Evolutionary conservation across 2,329 filamentous ascomycete genomes (phyloP).

Genomic region (Pezicula carpinea): DNA sequence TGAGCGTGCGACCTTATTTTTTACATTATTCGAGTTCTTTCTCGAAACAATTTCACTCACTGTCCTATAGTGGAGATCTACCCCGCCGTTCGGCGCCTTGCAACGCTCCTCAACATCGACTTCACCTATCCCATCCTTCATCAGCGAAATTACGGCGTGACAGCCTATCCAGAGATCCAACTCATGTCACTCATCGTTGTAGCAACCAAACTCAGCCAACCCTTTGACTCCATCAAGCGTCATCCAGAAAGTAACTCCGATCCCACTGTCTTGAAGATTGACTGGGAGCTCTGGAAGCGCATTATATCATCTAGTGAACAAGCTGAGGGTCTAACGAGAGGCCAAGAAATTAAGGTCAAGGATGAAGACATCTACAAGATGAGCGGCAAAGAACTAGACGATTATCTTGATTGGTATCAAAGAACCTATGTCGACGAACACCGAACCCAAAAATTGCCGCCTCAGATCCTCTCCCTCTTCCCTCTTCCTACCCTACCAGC

Average conservation of each 20-base stretch:
- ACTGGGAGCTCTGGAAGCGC: slow-evolving; percentile 68
- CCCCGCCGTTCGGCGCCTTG: slow-evolving; percentile 51
- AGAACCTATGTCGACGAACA: slow-evolving; percentile 52
- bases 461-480: slow-evolving; percentile 31
- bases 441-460: slow-evolving; percentile 32
- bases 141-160: slow-evolving; percentile 36
- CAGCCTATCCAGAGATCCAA: slow-evolving; percentile 69
- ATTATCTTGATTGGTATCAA: slow-evolving; percentile 78
- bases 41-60: slow-evolving; percentile 3
- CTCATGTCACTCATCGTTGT: slow-evolving; percentile 68
- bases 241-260: slow-evolving; percentile 47
- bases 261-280: slow-evolving; percentile 53
- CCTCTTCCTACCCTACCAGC: slow-evolving; percentile 23
- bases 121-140: slow-evolving; percentile 53
- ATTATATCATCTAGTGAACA: slow-evolving; percentile 36
- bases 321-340: slow-evolving; percentile 28
- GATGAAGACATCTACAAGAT: slow-evolving; percentile 61
- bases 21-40: not conserved
- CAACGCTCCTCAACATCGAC: slow-evolving; percentile 35
- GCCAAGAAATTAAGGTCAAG: slow-evolving; percentile 48
- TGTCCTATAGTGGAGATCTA: slow-evolving; percentile 57
- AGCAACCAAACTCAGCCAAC: slow-evolving; percentile 73
- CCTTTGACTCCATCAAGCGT: slow-evolving; percentile 58
- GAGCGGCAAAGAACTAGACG: slow-evolving; percentile 58
- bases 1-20: too few relatives aligned